phyloP scores from a whole-genome alignment of 1,284 basidiomycete genomes.

The Chondrostereum purpureum region DNA sequence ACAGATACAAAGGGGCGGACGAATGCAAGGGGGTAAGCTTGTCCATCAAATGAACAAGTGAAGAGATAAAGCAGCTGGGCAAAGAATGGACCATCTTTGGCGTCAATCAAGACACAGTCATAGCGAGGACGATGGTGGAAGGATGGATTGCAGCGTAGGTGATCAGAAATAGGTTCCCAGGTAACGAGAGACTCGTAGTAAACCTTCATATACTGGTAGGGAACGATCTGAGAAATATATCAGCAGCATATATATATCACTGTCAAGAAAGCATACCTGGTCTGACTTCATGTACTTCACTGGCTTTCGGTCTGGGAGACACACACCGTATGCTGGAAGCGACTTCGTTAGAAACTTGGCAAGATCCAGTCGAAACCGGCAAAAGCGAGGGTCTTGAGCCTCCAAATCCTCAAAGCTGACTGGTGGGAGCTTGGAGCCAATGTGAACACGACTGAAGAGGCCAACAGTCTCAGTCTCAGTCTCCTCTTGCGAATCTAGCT shows the following conservation, averaged over 20 bases:
- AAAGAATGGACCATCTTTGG: slow-evolving; percentile 16
- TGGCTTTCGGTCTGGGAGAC: slow-evolving; percentile 8
- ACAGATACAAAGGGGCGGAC: slow-evolving; percentile 19
- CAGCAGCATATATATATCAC: no score
- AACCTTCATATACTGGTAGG: slow-evolving; percentile 18
- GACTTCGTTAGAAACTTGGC: slow-evolving; percentile 15
- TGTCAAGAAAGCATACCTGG: no score
- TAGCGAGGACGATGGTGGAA: slow-evolving; percentile 21
- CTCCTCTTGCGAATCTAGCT: background rate
- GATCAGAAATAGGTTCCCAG: slow-evolving; percentile 20
- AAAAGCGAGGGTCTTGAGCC: slow-evolving; percentile 14
- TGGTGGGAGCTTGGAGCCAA: no score
- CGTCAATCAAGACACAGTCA: slow-evolving; percentile 23
- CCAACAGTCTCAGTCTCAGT: background rate
- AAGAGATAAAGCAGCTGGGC: slow-evolving; percentile 21
- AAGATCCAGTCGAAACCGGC: slow-evolving; percentile 17
- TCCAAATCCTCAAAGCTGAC: slow-evolving; percentile 17
- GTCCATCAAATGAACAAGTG: slow-evolving; percentile 13
- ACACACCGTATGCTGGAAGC: slow-evolving; percentile 12
- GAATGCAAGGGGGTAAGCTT: slow-evolving; percentile 19
- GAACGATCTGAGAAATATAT: slow-evolving; percentile 16
- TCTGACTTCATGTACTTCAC: slow-evolving; percentile 15
- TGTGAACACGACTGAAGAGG: background rate
- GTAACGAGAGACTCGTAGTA: slow-evolving; percentile 20
- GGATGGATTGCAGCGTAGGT: slow-evolving; percentile 23